Percentiles rank a stretch among this genome's conserved stretches.
These are phyloP conservation scores for Talaromyces liani DNA, from an alignment of 495 filamentous ascomycete genomes.

Conservation along the genomic window DNA sequence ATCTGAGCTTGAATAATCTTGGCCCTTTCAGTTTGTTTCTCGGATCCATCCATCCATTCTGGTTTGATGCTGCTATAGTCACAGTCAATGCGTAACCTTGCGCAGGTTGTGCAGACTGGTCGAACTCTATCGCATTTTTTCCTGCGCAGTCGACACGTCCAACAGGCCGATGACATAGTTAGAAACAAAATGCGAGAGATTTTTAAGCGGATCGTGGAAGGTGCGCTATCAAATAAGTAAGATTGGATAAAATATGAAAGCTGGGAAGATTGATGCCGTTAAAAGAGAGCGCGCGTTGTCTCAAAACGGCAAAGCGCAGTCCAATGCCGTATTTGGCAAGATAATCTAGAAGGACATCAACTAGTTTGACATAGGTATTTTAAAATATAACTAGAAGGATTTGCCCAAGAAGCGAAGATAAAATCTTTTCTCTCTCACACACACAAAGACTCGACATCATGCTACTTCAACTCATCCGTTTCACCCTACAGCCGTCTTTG, in stretches of 20 bases:
- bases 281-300: not conserved
- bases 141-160: not conserved
- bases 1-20: not conserved
- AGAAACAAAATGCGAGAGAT: not conserved
- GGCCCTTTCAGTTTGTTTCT: not conserved
- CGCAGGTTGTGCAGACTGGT: not conserved
- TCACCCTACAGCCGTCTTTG: not conserved
- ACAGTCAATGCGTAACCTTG: not conserved
- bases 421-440: too few species aligned
- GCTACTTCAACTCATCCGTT: not conserved
- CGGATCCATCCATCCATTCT: constrained; percentile 2
- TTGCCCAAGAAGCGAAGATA: too few species aligned
- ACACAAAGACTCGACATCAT: not conserved
- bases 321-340: too few species aligned
- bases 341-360: too few species aligned
- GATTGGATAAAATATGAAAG: too few species aligned
- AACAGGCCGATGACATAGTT: not conserved
- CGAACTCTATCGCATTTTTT: constrained; percentile 1
- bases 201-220: too few species aligned
- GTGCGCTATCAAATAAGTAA: too few species aligned
- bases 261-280: not conserved
- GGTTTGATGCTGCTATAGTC: not conserved
- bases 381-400: too few species aligned
- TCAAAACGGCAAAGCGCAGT: not conserved
- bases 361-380: too few species aligned